Conservation (phyloP, 257 asterid species). For the Euphrasia confusa region DNA sequence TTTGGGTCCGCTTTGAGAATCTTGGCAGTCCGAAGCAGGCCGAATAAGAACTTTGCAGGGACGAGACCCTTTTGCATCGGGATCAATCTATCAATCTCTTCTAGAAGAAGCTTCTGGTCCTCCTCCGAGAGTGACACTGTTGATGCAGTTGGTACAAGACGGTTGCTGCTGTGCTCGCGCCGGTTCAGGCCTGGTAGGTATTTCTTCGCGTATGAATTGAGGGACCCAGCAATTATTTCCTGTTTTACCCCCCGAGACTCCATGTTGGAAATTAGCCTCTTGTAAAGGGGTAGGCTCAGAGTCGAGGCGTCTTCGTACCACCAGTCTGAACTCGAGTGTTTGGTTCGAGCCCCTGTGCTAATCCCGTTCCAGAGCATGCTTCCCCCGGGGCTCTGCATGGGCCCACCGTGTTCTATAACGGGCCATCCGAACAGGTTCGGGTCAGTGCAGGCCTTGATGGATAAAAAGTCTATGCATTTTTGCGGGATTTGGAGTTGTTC, state of each 20-base stretch:
- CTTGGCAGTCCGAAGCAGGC: conserved; percentile 80
- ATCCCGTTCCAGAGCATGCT: conserved; percentile 95
- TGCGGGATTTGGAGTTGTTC: conserved; percentile 63
- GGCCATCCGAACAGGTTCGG: conserved; percentile 95
- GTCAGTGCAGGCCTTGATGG: conserved; percentile 72
- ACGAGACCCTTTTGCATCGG: conserved; percentile 82
- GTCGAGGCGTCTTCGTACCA: conserved; percentile 96
- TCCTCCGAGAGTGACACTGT: conserved; percentile 58
- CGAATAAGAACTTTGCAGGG: conserved; percentile 68
- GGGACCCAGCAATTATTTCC: conserved; percentile 72
- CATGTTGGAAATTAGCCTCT: conserved; percentile 65
- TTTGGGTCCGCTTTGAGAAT: conserved; percentile 59
- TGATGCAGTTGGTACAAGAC: neutral
- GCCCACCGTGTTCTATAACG: conserved; percentile 76
- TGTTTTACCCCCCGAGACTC: conserved; percentile 62
- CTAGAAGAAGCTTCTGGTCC: conserved; percentile 76
- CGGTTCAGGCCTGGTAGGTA: conserved; percentile 79
- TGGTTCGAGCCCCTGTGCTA: conserved; percentile 92
- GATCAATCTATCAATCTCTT: conserved; percentile 69
- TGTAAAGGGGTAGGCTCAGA: conserved; percentile 66
- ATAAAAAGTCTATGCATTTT: conserved; percentile 77
- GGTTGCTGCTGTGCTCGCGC: conserved; percentile 24
- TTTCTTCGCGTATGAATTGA: conserved; percentile 60
- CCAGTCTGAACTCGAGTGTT: conserved; percentile 70
- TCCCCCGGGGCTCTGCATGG: conserved; percentile 99